phyloP scores from a whole-genome alignment of 2,329 filamentous ascomycete species.

The Lachnellula suecica region DNA sequence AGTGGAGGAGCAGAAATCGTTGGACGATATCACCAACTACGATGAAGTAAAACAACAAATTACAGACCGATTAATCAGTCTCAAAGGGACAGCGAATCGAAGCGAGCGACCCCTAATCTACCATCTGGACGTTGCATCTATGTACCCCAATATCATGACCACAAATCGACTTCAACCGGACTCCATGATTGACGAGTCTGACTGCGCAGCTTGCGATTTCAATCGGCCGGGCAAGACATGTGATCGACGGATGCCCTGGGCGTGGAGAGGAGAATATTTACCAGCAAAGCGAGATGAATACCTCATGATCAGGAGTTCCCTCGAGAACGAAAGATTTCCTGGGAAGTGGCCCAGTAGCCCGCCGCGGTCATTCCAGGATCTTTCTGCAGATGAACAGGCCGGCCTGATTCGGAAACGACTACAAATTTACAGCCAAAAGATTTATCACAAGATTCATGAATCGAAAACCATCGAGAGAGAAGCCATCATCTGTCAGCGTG shows the following conservation, averaged over 20 bases:
- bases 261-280: slow-evolving; percentile 96
- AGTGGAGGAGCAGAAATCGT: slow-evolving; percentile 78
- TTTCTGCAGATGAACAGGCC: slow-evolving; percentile 81
- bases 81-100: slow-evolving; percentile 82
- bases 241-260: slow-evolving; percentile 91
- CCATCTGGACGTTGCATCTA: slow-evolving; percentile 96
- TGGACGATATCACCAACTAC: slow-evolving; percentile 79
- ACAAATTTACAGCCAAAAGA: slow-evolving; percentile 94
- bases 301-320: slow-evolving; percentile 93
- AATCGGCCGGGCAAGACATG: slow-evolving; percentile 97
- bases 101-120: slow-evolving; percentile 89
- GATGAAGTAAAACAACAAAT: slow-evolving; percentile 86
- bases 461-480: slow-evolving; percentile 89
- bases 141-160: slow-evolving; percentile 99
- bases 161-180: slow-evolving; percentile 96
- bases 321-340: slow-evolving; percentile 92
- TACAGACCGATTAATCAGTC: slow-evolving; percentile 61
- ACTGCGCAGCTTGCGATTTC: slow-evolving; percentile 97
- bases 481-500: slow-evolving; percentile 95
- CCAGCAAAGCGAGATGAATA: slow-evolving; percentile 97
- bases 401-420: slow-evolving; percentile 79
- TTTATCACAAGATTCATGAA: slow-evolving; percentile 99
- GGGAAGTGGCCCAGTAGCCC: slow-evolving; percentile 72
- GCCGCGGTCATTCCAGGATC: slow-evolving; percentile 73
- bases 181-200: slow-evolving; percentile 96